These are phyloP conservation scores for Picochlorum sp. DNA, from an alignment of 139 green algal genomes.

Conservation along the genomic window DNA sequence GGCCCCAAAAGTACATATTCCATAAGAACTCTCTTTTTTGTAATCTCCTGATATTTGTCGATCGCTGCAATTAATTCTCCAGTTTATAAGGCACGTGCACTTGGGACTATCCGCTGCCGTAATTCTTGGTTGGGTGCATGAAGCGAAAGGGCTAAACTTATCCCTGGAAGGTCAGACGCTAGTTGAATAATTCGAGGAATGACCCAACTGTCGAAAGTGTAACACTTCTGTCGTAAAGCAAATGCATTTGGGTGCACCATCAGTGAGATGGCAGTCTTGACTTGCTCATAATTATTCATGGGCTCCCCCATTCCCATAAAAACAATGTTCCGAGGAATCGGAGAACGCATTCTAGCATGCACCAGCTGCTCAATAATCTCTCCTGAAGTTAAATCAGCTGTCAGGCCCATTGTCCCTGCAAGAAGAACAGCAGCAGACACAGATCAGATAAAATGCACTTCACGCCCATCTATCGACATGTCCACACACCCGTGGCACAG, in stretches of 20 bases:
- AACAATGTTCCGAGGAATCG: conserved; percentile 70
- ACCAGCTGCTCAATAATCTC: conserved; percentile 97
- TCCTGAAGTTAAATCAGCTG: conserved; percentile 74
- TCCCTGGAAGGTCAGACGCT: conserved; percentile 66
- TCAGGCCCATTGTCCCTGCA: conserved; percentile 78
- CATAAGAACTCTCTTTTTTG: conserved; percentile 66
- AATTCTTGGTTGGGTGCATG: conserved; percentile 85
- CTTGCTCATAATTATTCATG: conserved; percentile 90
- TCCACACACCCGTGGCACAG: conserved; percentile 69
- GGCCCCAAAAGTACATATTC: conserved; percentile 91
- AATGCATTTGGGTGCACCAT: conserved; percentile 70
- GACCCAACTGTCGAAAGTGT: conserved; percentile 90
- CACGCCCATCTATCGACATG: too few relatives aligned
- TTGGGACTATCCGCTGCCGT: conserved; percentile 76
- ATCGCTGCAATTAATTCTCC: conserved; percentile 70
- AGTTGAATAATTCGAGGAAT: conserved; percentile 65
- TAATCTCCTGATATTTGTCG: conserved; percentile 54
- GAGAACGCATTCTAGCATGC: conserved; percentile 47
- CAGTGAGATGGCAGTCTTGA: conserved; percentile 53
- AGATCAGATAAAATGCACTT: too few relatives aligned
- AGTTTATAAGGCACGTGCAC: conserved; percentile 83
- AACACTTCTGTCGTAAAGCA: conserved; percentile 60
- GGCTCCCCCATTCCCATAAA: conserved; percentile 99
- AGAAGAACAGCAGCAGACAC: too few relatives aligned
- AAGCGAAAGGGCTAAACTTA: conserved; percentile 86